Percentiles rank a stretch among this genome's conserved stretches.
Evolutionary conservation across 257 asterid genomes (phyloP).

Genomic region (Ocimum tenuiflorum): DNA sequence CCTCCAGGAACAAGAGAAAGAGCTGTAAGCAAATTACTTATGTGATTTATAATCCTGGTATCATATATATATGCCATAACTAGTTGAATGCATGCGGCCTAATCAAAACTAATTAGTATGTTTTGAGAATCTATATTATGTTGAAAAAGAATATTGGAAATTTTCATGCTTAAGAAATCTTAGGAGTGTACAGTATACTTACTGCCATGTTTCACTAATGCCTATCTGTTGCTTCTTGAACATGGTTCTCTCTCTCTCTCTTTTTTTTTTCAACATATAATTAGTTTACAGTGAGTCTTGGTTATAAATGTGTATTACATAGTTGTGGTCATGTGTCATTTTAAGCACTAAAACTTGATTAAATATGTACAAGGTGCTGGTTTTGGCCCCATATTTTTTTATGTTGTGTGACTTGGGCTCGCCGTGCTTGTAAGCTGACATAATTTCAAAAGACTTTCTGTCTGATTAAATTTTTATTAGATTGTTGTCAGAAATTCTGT

Average conservation of each 20-base stretch:
- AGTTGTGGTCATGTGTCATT: neutral
- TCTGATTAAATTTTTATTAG: neutral
- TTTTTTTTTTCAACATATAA: too few relatives aligned
- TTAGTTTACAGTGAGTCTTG: neutral
- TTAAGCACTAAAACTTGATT: neutral
- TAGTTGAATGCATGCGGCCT: slow-evolving; percentile 12
- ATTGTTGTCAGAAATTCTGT: neutral
- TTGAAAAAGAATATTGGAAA: neutral
- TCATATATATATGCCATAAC: slow-evolving; percentile 5
- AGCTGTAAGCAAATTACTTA: slow-evolving; percentile 67
- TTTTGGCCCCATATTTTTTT: neutral
- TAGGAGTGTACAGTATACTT: neutral
- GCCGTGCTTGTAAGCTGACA: neutral
- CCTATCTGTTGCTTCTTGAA: slow-evolving; percentile 1
- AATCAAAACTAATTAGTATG: neutral
- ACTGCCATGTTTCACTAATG: neutral
- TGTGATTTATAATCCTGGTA: neutral
- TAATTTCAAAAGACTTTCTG: neutral
- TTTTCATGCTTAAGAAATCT: neutral
- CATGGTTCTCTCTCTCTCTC: neutral
- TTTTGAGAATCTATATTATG: neutral
- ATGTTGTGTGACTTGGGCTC: neutral
- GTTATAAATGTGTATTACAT: neutral
- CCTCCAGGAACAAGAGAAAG: slow-evolving; percentile 91
- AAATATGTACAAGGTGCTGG: neutral